These are phyloP conservation scores for Tetrapyrgos nigripes DNA, from an alignment of 1,284 basidiomycete species.

Conservation along the genomic window DNA sequence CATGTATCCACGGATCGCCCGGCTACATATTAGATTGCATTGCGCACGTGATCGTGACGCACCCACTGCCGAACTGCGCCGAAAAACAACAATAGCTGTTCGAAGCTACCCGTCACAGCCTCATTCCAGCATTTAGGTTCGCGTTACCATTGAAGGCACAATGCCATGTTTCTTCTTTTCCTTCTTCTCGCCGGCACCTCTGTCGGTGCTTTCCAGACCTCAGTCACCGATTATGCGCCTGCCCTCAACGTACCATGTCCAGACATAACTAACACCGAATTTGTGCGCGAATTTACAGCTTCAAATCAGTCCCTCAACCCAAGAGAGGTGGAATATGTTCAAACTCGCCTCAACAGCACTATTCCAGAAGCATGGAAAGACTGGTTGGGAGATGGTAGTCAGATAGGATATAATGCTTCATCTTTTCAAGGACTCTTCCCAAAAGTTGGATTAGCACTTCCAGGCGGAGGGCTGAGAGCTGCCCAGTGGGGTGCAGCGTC, in stretches of 20 bases:
- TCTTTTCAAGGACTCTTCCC: slow-evolving; percentile 50
- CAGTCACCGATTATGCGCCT: slow-evolving; percentile 59
- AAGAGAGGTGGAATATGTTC: slow-evolving; percentile 53
- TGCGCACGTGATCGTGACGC: too few species aligned
- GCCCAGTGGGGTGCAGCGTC: slow-evolving; percentile 66
- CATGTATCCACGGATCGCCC: too few species aligned
- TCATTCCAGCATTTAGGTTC: slow-evolving; percentile 3
- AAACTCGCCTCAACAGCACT: slow-evolving; percentile 44
- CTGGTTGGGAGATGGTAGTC: slow-evolving; percentile 62
- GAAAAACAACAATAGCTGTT: neutral
- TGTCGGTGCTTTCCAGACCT: slow-evolving; percentile 23
- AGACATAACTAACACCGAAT: slow-evolving; percentile 42
- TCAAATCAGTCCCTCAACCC: slow-evolving; percentile 57
- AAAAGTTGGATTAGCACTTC: slow-evolving; percentile 61
- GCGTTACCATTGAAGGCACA: neutral
- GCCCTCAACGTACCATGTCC: slow-evolving; percentile 51
- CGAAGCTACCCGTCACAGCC: neutral
- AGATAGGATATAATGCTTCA: slow-evolving; percentile 56
- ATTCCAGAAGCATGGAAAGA: slow-evolving; percentile 59
- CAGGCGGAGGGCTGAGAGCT: slow-evolving; percentile 65
- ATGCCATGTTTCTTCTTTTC: slow-evolving; percentile 10
- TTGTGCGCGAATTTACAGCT: slow-evolving; percentile 60
- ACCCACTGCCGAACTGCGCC: neutral
- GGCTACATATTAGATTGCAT: too few species aligned
- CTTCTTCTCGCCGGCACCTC: neutral